A percentile compares a stretch with the other conserved stretches of the same genome.
Evolutionary conservation across 1,284 basidiomycete species (phyloP).

Genomic region (Ganoderma leucocontextum): DNA sequence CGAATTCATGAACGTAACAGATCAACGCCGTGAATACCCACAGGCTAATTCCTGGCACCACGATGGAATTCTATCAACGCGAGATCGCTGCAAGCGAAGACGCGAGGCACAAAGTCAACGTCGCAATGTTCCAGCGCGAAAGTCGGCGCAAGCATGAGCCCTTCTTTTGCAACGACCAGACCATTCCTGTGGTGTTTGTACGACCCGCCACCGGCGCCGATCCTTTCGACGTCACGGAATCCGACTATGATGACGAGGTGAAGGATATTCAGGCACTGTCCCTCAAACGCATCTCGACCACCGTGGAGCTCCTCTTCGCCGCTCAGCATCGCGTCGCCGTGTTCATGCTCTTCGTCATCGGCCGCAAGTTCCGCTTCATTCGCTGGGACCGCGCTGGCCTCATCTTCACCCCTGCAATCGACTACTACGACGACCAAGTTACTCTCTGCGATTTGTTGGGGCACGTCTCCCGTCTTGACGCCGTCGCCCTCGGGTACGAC

Average conservation of each 20-base stretch:
- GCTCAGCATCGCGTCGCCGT: constrained; percentile 18
- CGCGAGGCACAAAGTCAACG: background rate
- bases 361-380: constrained; percentile 11
- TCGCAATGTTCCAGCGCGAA: background rate
- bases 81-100: background rate
- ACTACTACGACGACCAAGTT: constrained; percentile 8
- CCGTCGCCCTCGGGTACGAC: constrained; percentile 18
- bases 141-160: background rate
- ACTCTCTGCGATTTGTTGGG: constrained; percentile 15
- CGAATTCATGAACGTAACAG: background rate
- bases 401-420: constrained; percentile 9
- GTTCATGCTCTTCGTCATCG: constrained; percentile 20
- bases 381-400: constrained; percentile 21
- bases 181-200: constrained; percentile 7
- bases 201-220: background rate
- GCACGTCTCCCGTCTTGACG: constrained; percentile 1
- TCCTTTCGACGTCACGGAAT: background rate
- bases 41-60: background rate
- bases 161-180: background rate
- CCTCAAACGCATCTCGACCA: background rate
- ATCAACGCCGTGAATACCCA: background rate
- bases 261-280: background rate
- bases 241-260: background rate
- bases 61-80: too few species aligned
- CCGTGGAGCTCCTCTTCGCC: constrained; percentile 8